These are phyloP conservation scores for Wickerhamomyces xylosicus DNA, from an alignment of 805 yeast species.

Conservation along the genomic window DNA sequence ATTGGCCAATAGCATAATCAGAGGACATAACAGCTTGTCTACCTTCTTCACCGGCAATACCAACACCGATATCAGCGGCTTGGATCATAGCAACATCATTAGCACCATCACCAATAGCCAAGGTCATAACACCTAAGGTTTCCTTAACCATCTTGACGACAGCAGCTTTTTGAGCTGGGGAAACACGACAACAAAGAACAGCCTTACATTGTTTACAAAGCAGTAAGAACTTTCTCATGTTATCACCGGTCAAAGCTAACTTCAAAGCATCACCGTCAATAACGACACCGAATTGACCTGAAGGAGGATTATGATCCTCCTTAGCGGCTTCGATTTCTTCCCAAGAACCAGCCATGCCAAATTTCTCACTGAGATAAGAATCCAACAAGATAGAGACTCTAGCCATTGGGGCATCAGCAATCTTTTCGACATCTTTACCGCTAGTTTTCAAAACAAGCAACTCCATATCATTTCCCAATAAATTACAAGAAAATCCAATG, in stretches of 20 bases:
- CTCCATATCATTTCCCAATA: constrained; percentile 69
- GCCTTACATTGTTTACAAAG: constrained; percentile 75
- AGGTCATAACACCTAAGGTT: constrained; percentile 67
- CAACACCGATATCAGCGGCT: constrained; percentile 80
- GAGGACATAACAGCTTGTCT: constrained; percentile 84
- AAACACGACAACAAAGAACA: constrained; percentile 78
- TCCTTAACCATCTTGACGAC: constrained; percentile 73
- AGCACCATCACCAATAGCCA: constrained; percentile 85
- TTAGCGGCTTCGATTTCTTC: constrained; percentile 48
- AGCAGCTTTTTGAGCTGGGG: constrained; percentile 82
- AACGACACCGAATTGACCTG: constrained; percentile 55
- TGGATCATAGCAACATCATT: constrained; percentile 90
- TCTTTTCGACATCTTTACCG: constrained; percentile 41
- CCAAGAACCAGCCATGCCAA: constrained; percentile 46
- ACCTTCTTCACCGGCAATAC: constrained; percentile 90
- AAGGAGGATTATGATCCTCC: constrained; percentile 54
- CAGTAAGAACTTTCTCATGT: constrained; percentile 49
- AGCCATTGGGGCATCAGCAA: constrained; percentile 27
- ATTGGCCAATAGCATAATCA: constrained; percentile 80
- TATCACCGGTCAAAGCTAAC: constrained; percentile 35
- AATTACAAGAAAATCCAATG: constrained; percentile 78
- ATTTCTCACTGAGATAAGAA: constrained; percentile 43
- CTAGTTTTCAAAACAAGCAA: constrained; percentile 51
- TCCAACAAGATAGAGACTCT: constrained; percentile 38
- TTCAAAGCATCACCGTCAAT: constrained; percentile 76